Conservation (phyloP, 2,329 filamentous ascomycete species). For the Cercospora sp. region DNA sequence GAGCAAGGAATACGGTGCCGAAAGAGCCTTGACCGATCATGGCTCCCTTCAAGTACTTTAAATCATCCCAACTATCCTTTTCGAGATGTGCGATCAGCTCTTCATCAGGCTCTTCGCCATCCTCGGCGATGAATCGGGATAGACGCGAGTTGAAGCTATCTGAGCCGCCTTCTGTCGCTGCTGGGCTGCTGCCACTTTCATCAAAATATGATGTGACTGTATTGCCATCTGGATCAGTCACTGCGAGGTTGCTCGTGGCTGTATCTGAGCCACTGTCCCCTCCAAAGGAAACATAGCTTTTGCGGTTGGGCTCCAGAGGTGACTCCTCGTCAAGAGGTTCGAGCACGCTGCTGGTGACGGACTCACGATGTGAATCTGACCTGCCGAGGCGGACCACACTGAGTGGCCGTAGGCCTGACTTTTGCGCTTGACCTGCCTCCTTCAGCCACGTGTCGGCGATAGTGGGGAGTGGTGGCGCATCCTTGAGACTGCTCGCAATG, state of each 20-base stretch:
- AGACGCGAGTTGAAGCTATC: conserved; percentile 80
- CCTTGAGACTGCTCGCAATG: conserved; percentile 85
- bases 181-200: conserved; percentile 67
- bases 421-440: conserved; percentile 51
- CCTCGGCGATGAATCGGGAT: conserved; percentile 79
- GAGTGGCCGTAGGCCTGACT: conserved; percentile 56
- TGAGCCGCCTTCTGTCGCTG: conserved; percentile 48
- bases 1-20: conserved; percentile 88
- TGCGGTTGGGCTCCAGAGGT: conserved; percentile 79
- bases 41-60: conserved; percentile 99
- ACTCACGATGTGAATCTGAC: conserved; percentile 72
- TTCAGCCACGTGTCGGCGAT: conserved; percentile 93
- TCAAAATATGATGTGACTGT: conserved; percentile 77
- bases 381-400: conserved; percentile 61
- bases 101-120: conserved; percentile 88
- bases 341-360: conserved; percentile 82
- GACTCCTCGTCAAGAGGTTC: conserved; percentile 91
- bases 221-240: conserved; percentile 76
- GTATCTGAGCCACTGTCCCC: conserved; percentile 66
- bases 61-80: conserved; percentile 91
- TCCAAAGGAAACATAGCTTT: conserved; percentile 89
- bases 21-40: conserved; percentile 97
- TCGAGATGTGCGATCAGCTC: conserved; percentile 87
- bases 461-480: conserved; percentile 91
- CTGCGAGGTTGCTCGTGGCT: conserved; percentile 66